These are phyloP conservation scores for Aegilops tauschii DNA, from an alignment of 176 grass and related monocot genomes.

Conservation along the genomic window DNA sequence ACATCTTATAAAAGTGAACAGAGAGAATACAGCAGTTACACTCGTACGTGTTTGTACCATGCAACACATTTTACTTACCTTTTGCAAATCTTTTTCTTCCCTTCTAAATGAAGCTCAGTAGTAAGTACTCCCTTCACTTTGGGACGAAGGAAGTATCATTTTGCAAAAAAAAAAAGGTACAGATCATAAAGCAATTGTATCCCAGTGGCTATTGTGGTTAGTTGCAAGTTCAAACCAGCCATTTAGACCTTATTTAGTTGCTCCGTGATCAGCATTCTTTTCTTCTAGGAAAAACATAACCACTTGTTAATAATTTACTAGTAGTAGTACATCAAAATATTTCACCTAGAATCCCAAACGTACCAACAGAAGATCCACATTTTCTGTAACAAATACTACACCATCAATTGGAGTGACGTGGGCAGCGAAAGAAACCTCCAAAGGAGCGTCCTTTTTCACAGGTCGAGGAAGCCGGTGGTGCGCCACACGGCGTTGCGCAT, in stretches of 20 bases:
- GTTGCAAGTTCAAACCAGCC: not conserved
- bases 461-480: conserved; percentile 83
- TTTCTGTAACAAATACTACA: conserved; percentile 21
- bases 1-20: too few relatives aligned
- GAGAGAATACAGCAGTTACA: too few relatives aligned
- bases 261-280: not conserved
- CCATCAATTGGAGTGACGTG: not conserved
- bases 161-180: not conserved
- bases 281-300: conserved; percentile 2
- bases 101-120: not conserved
- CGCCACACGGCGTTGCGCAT: conserved; percentile 81
- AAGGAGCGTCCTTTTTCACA: conserved; percentile 54
- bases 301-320: not conserved
- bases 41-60: too few relatives aligned
- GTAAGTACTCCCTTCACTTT: too few relatives aligned
- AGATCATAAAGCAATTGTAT: not conserved
- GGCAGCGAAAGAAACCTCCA: conserved; percentile 28
- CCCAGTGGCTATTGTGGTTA: not conserved
- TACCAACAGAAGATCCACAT: not conserved
- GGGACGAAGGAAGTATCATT: not conserved
- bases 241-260: not conserved
- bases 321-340: not conserved
- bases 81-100: not conserved
- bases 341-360: not conserved
- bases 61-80: not conserved